Evolutionary conservation across 352 stramenopile genomes (phyloP), one percentile per base, ranked within the genome.

Genomic region (Pythium folliculosum): DNA sequence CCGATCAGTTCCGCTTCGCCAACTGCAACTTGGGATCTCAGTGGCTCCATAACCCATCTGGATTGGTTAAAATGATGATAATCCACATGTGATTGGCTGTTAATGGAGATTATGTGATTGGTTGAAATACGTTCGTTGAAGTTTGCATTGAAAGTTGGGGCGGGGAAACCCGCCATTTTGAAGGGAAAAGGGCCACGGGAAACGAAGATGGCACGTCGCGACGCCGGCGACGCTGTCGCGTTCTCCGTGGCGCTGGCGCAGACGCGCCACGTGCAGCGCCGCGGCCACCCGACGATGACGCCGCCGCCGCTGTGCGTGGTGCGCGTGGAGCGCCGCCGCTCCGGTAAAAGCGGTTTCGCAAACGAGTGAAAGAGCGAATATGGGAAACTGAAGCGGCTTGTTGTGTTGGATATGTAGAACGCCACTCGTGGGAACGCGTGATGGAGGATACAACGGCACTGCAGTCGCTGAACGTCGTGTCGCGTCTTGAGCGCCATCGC

Each of bases 261-360:
- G 40, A 19, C 40, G 27, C 51, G 51, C 25, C 27, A 27, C n/a
- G 30, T 8, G 32, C 51, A 57, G 51, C 19, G 51, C 5, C 27
- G 30, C 14, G 44, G 27, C 27, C 27, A 5, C 25, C 19, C 19
- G 53, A 14, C 48, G 21, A 30, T 23, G 9, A 1, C 27, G 9
- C 16, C 32, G 52, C 37, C 27, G 35, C 37, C 47, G 8, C 51
- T 53, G 14, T 70, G 63, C 53, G n/a, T 63, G 21, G 35, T 70
- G 55, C 63, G 53, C 48, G 35, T 70, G 9, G 63, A 63, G 54
- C 63, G 63, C 13, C 30, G 63, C 21, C 63, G 55, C 5, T 63
- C 53, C 0, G 63, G 63, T 70, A 45, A 32, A 9, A 16, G 19
- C 25, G 4, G 32, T 23, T 37, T 35, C 23, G 1, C 35, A 38